Base-by-base conservation (phyloP, 169 alveolate species). In the Eimeria necatrix region DNA sequence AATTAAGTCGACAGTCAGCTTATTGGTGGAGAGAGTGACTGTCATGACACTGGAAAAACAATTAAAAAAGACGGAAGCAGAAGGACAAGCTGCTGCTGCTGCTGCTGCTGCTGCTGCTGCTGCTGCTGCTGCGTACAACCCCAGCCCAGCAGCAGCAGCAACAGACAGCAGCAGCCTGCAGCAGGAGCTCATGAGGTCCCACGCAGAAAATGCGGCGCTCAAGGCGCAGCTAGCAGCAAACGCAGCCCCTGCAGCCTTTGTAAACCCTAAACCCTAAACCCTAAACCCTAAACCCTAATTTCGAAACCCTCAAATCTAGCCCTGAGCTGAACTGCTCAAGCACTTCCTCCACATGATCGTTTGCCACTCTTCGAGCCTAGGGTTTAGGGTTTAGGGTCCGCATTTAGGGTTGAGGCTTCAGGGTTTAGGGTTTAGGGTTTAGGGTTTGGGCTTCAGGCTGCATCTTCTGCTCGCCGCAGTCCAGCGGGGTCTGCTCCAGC, bases 211-310 rank as follows among this genome's bases (percentile, higher is more conserved):
- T 14, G 76, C 76, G 32, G 76, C 76, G 41, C 76, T 64, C 9
- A 9, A 64, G 76, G 76, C 76, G 41, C 26, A 9, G 18, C 14
- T 64, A 14, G 64, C 64, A 9, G 64, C 64, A 8, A 14, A 14
- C 8, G 76, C 8, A 20, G 76, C 41, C 76, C 32, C 41, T 5
- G 41, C 41, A 24, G 76, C 20, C 8, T 9, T 5, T 56, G 64
- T 56, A 56, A 56, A 56, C 87, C 61, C 61, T 49, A 46, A 76
- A 4, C 87, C 87, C 24, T 76, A 48, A 76, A 76, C 87, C 61
- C 61, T 8, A 76, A 61, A 61, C 73, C 73, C 73, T 61, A 61
- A 61, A 61, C 73, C 73, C 73, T 61, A 61, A 61, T 18, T 26
- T 26, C 73, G 12, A 61, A 61, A 61, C 73, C 73, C 73, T 61